Base-by-base conservation (phyloP, 2,329 filamentous ascomycete species). In the Botrytis sinoallii region DNA sequence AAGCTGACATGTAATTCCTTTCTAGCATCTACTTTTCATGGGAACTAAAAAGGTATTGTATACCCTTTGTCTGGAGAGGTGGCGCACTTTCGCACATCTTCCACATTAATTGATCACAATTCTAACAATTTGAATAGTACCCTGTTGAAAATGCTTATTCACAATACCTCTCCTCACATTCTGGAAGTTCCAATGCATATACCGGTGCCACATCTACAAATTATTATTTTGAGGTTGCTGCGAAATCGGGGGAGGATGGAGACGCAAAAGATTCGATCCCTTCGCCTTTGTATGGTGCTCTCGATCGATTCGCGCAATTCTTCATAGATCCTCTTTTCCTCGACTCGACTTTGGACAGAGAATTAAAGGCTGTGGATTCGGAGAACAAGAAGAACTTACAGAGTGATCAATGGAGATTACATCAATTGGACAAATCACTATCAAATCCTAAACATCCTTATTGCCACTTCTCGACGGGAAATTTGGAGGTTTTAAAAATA, bases 91-190 rank as follows among this genome's bases (percentile, higher is more conserved):
- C 70, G 59, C 46, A 18, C 57, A 55, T 20, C 52, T 32, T 52
- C 73, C 59, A 75, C 57, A 20, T 44, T 35, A 59, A 25, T 63
- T 70, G 46, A 59, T 38, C 69, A 55, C 12, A 70, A 66, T 46
- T 69, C 77, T 78, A 76, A 79, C 52, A 65, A 38, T 44, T 52
- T 6, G 75, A 80, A 8, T 66, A 92, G 89, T 99, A 96, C 80
- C 96, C 96, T 0, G 89, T 91, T 81, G 95, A 98, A 84, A 98
- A 99, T 83, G 95, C 93, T 77, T 99, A 99, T 85, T 94, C 93
- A 80, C 92, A 95, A 81, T 99, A 97, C 82, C 89, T 99, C 71
- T 93, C 94, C 70, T 88, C 93, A 74, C 92, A 98, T 82, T 97
- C 94, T 16, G 96, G 96, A 72, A 90, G 92, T 80, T 97, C 95